Evolutionary conservation across 2,329 filamentous ascomycete species (phyloP), one percentile per base, ranked within the genome.

Genomic region (Zymoseptoria tritici): DNA sequence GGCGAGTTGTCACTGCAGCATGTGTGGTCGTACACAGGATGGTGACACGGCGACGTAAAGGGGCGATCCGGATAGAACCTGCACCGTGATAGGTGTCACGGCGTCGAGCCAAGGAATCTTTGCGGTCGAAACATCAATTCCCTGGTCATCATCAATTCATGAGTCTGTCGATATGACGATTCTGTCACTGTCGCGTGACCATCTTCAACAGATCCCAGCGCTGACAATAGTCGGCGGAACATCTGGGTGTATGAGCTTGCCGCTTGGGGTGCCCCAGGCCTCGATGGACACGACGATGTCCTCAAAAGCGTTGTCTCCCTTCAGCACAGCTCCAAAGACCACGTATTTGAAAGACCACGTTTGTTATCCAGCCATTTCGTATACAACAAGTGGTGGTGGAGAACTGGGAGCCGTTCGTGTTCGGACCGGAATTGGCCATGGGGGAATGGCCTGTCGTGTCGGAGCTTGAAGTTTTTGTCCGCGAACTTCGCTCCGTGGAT

Each of bases 401-500:
- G 79, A 88, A 87, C 75, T 87, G 85, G 62, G 84, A 87, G 72
- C 85, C 85, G 77, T 87, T 87, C 87, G 76, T 92, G 97, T 88
- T 97, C 95, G 56, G 91, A 91, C 36, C 13, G 16, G 11, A 13
- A 16, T 42, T 42, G 36, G 56, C 94, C 93, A 67, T 93, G 92
- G 22, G 65, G 80, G 80, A 96, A 96, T 2, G 93, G 91, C 69
- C 87, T 88, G 70, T 93, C 89, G 75, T 97, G 93, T 81, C 93
- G 91, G 74, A 88, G 79, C 62, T 89, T 84, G 73, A 97, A 97
- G 76, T 94, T 95, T 83, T 97, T 93, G 71, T 97, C 93, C 70
- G 90, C 88, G 71, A 97, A 97, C 79, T 97, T 97, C 74, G 88
- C 88, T 72, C 93, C 93, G 75, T 97, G 97, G 77, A 97, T 97